Evolutionary conservation across 1,284 basidiomycete species (phyloP).

Genomic region (Quambalaria eucalypti): DNA sequence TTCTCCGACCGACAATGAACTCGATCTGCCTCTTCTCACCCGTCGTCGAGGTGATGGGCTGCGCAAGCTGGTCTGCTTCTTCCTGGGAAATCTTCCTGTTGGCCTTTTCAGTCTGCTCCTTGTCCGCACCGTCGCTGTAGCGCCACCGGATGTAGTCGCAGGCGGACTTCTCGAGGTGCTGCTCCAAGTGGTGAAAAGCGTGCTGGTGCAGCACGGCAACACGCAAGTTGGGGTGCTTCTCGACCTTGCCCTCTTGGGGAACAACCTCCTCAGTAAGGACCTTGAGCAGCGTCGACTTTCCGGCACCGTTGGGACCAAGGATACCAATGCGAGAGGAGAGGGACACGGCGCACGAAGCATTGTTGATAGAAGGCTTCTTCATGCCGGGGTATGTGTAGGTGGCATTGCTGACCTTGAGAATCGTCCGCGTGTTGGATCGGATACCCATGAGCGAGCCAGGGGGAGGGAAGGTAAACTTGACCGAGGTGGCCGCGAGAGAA

Average conservation of each 20-base stretch:
- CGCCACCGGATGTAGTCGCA: slow-evolving; percentile 67
- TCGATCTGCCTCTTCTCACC: slow-evolving; percentile 82
- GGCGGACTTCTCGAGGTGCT: slow-evolving; percentile 45
- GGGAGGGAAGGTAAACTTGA: slow-evolving; percentile 93
- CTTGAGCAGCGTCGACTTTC: slow-evolving; percentile 83
- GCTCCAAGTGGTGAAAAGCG: slow-evolving; percentile 46
- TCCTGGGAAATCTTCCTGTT: slow-evolving; percentile 83
- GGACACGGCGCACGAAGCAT: slow-evolving; percentile 85
- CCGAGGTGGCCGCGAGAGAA: slow-evolving; percentile 83
- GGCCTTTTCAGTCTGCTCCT: slow-evolving; percentile 80
- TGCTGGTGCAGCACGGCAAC: slow-evolving; percentile 98
- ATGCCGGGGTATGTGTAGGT: slow-evolving; percentile 93
- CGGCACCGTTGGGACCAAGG: slow-evolving; percentile 45
- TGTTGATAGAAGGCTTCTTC: slow-evolving; percentile 67
- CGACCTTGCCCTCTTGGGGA: slow-evolving; percentile 84
- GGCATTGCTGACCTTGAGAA: slow-evolving; percentile 82
- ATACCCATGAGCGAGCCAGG: slow-evolving; percentile 96
- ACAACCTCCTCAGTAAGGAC: slow-evolving; percentile 87
- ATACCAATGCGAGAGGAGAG: slow-evolving; percentile 56
- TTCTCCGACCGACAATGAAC: slow-evolving; percentile 89
- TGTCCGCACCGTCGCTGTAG: slow-evolving; percentile 97
- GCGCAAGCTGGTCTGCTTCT: slow-evolving; percentile 71
- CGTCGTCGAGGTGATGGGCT: slow-evolving; percentile 82
- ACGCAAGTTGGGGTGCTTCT: slow-evolving; percentile 90
- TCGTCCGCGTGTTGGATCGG: slow-evolving; percentile 88